These are phyloP conservation scores for Mucor mucedo DNA, from an alignment of 371 early-diverging fungal genomes.

Conservation along the genomic window DNA sequence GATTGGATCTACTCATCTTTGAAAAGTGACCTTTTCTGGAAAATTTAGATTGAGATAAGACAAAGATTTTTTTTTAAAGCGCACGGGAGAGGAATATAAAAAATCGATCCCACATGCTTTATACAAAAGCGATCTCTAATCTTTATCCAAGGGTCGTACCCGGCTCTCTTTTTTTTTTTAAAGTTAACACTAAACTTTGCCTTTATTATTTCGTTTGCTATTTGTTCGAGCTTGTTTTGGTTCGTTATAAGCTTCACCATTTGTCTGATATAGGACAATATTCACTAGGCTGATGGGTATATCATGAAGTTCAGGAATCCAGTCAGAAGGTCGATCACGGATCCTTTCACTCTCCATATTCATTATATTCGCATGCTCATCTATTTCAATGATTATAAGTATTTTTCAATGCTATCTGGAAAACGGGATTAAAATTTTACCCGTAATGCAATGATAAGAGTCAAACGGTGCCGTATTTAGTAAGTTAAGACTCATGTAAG, in stretches of 20 bases:
- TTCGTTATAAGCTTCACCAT: background rate
- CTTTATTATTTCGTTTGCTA: conserved; percentile 8
- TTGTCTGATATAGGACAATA: conserved; percentile 54
- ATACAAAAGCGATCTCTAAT: background rate
- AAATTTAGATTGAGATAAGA: conserved; percentile 11
- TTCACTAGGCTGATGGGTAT: conserved; percentile 74
- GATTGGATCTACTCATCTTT: background rate
- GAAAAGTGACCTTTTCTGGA: background rate
- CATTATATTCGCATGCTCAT: conserved; percentile 64
- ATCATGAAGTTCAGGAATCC: conserved; percentile 75
- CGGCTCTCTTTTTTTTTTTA: background rate
- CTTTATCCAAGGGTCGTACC: background rate
- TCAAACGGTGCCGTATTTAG: conserved; percentile 72
- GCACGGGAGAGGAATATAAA: background rate
- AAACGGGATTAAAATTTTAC: conserved; percentile 33
- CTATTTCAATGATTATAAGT: conserved; percentile 34
- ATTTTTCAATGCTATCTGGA: no score
- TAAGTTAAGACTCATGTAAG: conserved; percentile 70
- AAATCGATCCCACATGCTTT: background rate
- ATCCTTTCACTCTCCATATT: conserved; percentile 41
- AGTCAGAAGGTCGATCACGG: conserved; percentile 55
- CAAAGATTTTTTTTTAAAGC: no score
- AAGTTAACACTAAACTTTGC: background rate
- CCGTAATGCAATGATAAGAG: conserved; percentile 71
- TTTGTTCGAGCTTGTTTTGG: background rate